Conservation (phyloP, 345 rosid species). For the Eucalyptus brandiana region DNA sequence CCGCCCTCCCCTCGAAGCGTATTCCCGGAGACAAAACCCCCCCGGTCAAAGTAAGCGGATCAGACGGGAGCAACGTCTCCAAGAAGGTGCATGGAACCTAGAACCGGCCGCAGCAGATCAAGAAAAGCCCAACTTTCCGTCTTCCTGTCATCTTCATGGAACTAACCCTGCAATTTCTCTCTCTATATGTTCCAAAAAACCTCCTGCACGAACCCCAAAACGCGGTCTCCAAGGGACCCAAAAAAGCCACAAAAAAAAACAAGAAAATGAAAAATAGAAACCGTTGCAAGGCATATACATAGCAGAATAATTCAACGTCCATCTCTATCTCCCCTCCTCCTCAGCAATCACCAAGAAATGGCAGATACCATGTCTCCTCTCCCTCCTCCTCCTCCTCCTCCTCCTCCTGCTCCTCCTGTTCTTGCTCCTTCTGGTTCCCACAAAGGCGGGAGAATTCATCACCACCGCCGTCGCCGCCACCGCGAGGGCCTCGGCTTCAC, state of each 20-base stretch:
- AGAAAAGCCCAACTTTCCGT: background rate
- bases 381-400: background rate
- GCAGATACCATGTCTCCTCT: background rate
- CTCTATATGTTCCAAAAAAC: background rate
- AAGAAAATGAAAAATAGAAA: background rate
- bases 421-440: background rate
- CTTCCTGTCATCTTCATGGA: slow-evolving; percentile 9
- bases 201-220: background rate
- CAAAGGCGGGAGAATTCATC: background rate
- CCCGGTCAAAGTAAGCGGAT: background rate
- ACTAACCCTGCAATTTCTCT: slow-evolving; percentile 9
- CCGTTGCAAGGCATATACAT: background rate
- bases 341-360: background rate
- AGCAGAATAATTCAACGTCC: background rate
- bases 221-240: background rate
- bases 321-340: background rate
- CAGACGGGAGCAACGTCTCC: background rate
- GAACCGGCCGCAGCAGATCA: background rate
- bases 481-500: background rate
- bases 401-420: background rate
- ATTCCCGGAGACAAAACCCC: background rate
- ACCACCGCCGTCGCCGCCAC: background rate
- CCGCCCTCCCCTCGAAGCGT: background rate
- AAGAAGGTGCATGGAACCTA: background rate
- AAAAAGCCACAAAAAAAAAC: background rate